Percentiles rank a stretch among this genome's conserved stretches.
These are phyloP conservation scores for Letharia lupina DNA, from an alignment of 495 filamentous ascomycete species.

Conservation along the genomic window DNA sequence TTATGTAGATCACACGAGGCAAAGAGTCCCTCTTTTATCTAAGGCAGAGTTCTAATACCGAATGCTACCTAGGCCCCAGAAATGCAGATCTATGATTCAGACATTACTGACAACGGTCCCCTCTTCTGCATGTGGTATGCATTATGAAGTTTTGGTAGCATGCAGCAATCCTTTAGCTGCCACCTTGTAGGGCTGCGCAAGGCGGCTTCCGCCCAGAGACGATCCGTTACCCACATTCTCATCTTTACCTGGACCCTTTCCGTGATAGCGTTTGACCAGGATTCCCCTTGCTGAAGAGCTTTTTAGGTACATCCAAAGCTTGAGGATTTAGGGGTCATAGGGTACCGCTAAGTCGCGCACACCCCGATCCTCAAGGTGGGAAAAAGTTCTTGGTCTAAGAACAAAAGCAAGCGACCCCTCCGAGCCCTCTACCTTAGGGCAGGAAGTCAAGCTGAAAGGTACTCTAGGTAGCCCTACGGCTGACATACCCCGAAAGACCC, in stretches of 20 bases:
- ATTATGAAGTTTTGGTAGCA: neutral
- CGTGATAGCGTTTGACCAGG: slow-evolving; percentile 14
- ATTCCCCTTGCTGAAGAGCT: neutral
- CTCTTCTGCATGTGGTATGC: slow-evolving; percentile 12
- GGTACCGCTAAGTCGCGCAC: slow-evolving; percentile 1
- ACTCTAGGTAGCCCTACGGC: slow-evolving; percentile 6
- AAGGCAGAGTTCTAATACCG: neutral
- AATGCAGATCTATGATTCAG: slow-evolving; percentile 8
- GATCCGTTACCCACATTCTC: neutral
- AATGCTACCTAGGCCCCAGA: slow-evolving; percentile 1
- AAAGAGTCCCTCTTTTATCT: neutral
- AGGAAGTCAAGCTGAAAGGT: neutral
- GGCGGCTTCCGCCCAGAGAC: slow-evolving; percentile 12
- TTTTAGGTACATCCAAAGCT: neutral
- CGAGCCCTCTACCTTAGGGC: neutral
- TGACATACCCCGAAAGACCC: slow-evolving; percentile 10
- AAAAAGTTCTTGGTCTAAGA: neutral
- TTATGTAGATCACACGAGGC: neutral
- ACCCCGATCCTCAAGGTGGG: neutral
- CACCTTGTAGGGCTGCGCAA: slow-evolving; percentile 16
- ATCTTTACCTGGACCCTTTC: slow-evolving; percentile 4
- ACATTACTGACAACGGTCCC: slow-evolving; percentile 10
- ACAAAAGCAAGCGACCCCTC: neutral
- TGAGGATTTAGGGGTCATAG: neutral
- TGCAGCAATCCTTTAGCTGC: slow-evolving; percentile 10